These are phyloP conservation scores for Solanum hybrid DNA, from an alignment of 305 asterid species.

Conservation along the genomic window DNA sequence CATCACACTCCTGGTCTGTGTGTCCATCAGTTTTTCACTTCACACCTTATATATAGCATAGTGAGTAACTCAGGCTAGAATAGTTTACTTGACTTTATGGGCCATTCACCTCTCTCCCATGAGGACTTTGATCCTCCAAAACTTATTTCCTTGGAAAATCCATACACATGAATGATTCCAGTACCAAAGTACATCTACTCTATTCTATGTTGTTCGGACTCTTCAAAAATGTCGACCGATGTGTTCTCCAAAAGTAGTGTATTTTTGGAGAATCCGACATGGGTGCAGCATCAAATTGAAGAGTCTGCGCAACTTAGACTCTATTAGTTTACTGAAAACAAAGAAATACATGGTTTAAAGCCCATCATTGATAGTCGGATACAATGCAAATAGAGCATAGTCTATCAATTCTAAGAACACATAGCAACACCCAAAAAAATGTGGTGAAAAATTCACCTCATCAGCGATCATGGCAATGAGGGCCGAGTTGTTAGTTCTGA, in stretches of 20 bases:
- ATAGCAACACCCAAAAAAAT: background rate
- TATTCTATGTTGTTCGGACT: too few relatives aligned
- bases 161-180: background rate
- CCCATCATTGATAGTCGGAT: background rate
- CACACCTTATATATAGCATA: too few relatives aligned
- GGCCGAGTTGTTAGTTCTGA: slow-evolving; percentile 77
- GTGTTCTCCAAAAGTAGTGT: too few relatives aligned
- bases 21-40: too few relatives aligned
- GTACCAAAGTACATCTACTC: background rate
- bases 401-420: background rate
- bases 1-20: too few relatives aligned
- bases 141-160: background rate
- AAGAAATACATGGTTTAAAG: background rate
- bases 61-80: background rate
- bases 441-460: slow-evolving; percentile 40
- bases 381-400: background rate
- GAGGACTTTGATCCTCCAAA: background rate
- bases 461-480: slow-evolving; percentile 95
- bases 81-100: background rate
- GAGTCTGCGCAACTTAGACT: too few relatives aligned
- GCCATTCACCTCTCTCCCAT: background rate
- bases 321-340: background rate
- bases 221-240: too few relatives aligned
- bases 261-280: too few relatives aligned
- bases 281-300: too few relatives aligned